Evolutionary conservation across 2,329 filamentous ascomycete species (phyloP).

Genomic region (Aaosphaeria pasadenensis): DNA sequence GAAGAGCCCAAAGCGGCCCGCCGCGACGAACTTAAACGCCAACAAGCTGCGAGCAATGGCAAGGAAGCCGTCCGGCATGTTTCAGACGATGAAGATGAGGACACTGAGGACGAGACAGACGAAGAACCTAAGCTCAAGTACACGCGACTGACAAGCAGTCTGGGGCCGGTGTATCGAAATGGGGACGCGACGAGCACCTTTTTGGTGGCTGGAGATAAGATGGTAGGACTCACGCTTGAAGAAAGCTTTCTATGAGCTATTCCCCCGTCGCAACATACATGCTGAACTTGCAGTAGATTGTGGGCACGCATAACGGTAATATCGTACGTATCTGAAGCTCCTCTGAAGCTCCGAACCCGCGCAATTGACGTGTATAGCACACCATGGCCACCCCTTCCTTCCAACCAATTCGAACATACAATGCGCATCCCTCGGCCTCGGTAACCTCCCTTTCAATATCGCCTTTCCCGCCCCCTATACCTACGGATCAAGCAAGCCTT

Average conservation of each 20-base stretch:
- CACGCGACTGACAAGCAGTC: constrained; percentile 75
- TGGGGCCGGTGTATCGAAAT: constrained; percentile 83
- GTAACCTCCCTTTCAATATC: constrained; percentile 89
- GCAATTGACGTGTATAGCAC: constrained; percentile 55
- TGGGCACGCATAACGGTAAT: constrained; percentile 95
- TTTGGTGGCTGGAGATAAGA: constrained; percentile 90
- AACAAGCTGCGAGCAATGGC: constrained; percentile 19
- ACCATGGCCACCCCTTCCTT: constrained; percentile 81
- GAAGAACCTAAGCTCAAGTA: constrained; percentile 96
- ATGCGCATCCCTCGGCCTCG: constrained; percentile 81
- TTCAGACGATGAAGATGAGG: constrained; percentile 47
- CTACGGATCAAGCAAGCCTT: constrained; percentile 27
- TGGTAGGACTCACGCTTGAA: constrained; percentile 57
- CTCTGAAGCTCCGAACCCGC: too few relatives aligned
- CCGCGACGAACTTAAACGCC: constrained; percentile 44
- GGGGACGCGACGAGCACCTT: constrained; percentile 93
- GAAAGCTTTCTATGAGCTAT: neutral
- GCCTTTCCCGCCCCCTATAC: constrained; percentile 65
- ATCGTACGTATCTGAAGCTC: constrained; percentile 63
- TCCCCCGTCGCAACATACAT: constrained; percentile 64
- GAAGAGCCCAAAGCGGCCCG: constrained; percentile 41
- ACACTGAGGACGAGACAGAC: constrained; percentile 79
- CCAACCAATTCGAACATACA: constrained; percentile 78
- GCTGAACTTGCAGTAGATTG: constrained; percentile 57
- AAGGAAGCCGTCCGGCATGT: constrained; percentile 22